Conservation (phyloP, 345 rosid species). For the Laguncularia racemosa region DNA sequence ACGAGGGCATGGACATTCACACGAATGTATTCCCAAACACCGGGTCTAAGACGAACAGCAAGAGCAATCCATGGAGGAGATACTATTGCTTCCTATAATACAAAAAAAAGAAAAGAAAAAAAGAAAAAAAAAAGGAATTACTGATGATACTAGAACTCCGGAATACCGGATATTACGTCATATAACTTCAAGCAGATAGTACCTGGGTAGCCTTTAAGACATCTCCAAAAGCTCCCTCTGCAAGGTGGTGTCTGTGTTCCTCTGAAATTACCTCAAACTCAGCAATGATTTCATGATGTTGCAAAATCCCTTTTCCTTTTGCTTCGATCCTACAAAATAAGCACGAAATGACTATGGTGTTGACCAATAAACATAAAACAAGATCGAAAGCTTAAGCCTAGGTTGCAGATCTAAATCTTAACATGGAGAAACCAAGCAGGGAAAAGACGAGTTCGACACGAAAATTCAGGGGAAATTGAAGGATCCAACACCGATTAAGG, state of each 20-base stretch:
- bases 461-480: too few relatives aligned
- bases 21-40: constrained; percentile 29
- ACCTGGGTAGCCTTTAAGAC: constrained; percentile 73
- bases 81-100: constrained; percentile 49
- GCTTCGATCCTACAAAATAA: constrained; percentile 47
- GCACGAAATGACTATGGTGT: too few relatives aligned
- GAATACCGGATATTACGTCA: background rate
- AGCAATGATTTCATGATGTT: constrained; percentile 63
- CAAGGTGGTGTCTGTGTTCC: constrained; percentile 41
- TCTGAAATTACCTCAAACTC: constrained; percentile 67
- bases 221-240: constrained; percentile 54
- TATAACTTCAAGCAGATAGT: background rate
- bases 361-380: too few relatives aligned
- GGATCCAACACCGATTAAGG: too few relatives aligned
- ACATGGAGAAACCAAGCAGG: too few relatives aligned
- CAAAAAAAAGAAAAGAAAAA: background rate
- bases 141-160: background rate
- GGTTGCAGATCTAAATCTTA: too few relatives aligned
- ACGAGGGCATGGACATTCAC: constrained; percentile 59
- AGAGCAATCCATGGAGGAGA: constrained; percentile 25
- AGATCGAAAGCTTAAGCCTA: too few relatives aligned
- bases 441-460: too few relatives aligned
- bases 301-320: constrained; percentile 78
- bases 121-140: background rate
- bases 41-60: constrained; percentile 30